A percentile compares a stretch with the other conserved stretches of the same genome.
phyloP scores from a whole-genome alignment of 2,329 filamentous ascomycete genomes.

The Cercospora brassicicola region DNA sequence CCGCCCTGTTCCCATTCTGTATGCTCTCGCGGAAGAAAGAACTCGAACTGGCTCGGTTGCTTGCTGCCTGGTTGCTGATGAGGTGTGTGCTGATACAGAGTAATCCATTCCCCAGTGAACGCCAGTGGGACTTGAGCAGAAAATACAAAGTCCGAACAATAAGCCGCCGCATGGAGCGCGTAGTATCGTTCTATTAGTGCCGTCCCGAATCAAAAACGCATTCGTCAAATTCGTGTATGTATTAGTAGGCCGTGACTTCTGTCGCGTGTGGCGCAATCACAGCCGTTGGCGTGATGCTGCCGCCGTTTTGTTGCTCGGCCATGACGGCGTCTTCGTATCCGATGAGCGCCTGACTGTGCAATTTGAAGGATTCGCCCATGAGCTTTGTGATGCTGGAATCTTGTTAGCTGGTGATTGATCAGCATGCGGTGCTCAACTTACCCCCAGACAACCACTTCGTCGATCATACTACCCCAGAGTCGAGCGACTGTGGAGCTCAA shows the following conservation, averaged over 20 bases:
- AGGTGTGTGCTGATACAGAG: constrained; percentile 16
- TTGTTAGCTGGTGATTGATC: constrained; percentile 38
- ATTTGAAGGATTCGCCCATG: constrained; percentile 97
- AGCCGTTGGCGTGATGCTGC: constrained; percentile 25
- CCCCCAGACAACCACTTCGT: constrained; percentile 99
- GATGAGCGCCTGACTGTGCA: constrained; percentile 89
- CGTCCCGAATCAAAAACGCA: constrained; percentile 4
- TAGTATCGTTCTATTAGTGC: constrained; percentile 23
- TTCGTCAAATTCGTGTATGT: constrained; percentile 29
- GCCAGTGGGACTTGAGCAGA: constrained; percentile 14
- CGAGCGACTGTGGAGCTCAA: constrained; percentile 93
- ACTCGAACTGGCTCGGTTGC: not conserved
- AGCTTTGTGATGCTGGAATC: constrained; percentile 76
- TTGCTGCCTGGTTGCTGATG: not conserved
- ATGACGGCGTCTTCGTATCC: constrained; percentile 83
- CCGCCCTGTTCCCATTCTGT: not conserved
- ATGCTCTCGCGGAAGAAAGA: constrained; percentile 1
- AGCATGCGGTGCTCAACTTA: constrained; percentile 57
- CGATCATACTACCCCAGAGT: constrained; percentile 96
- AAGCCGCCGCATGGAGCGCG: constrained; percentile 22
- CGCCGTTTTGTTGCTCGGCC: constrained; percentile 39
- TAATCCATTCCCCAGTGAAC: constrained; percentile 7
- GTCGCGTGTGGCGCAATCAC: constrained; percentile 32
- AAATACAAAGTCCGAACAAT: constrained; percentile 13
- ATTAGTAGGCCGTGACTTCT: constrained; percentile 38